A percentile compares a stretch with the other conserved stretches of the same genome.
These are phyloP conservation scores for Rhynchospora breviuscula DNA, from an alignment of 176 grass and related monocot species.

Conservation along the genomic window DNA sequence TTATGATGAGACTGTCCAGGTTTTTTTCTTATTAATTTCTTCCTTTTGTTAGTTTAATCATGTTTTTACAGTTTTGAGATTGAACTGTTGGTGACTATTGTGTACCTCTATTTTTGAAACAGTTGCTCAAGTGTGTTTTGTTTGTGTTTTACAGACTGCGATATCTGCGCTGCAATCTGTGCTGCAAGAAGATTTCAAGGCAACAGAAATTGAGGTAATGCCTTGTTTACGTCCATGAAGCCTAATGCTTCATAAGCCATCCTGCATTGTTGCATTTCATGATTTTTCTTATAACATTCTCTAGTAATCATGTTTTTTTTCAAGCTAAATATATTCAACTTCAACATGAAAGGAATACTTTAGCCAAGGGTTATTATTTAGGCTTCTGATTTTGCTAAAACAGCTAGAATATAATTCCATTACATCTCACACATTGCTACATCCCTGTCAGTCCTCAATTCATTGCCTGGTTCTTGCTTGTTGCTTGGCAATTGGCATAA, in stretches of 20 bases:
- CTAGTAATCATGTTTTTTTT: not conserved
- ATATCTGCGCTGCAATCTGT: slow-evolving; percentile 96
- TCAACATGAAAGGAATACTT: not conserved
- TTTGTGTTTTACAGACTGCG: slow-evolving; percentile 43
- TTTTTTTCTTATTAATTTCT: slow-evolving; percentile 13
- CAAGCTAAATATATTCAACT: not conserved
- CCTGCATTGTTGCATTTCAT: not conserved
- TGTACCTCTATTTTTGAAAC: not conserved
- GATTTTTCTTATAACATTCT: not conserved
- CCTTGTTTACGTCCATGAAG: not conserved
- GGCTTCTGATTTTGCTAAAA: not conserved
- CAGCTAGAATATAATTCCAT: not conserved
- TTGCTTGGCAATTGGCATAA: not conserved
- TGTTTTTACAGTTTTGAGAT: not conserved
- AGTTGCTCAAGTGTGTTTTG: not conserved
- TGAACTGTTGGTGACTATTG: not conserved
- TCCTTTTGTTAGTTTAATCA: not conserved
- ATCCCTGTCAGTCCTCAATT: not conserved
- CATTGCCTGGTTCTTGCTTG: not conserved
- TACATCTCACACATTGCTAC: not conserved
- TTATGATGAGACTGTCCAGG: slow-evolving; percentile 85
- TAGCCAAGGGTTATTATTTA: not conserved
- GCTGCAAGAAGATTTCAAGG: slow-evolving; percentile 94
- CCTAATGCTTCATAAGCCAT: not conserved
- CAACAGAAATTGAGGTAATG: slow-evolving; percentile 75